Percentiles rank a stretch among this genome's conserved stretches.
phyloP scores from a whole-genome alignment of 495 filamentous ascomycete species.

The Astrocystis sublimbata region DNA sequence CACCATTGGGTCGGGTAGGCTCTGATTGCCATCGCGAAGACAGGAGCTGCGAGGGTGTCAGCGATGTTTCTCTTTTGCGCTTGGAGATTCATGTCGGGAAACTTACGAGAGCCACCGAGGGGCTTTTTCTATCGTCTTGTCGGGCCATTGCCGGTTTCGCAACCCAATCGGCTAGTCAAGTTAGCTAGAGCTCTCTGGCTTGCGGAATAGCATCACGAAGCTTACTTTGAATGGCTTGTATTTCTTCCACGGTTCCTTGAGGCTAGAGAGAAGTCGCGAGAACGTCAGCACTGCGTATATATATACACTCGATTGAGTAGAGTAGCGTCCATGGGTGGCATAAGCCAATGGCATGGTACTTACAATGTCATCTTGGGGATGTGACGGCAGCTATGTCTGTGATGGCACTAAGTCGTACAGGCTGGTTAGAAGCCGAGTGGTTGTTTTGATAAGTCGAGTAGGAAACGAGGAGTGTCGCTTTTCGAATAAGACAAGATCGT shows the following conservation, averaged over 20 bases:
- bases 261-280: slow-evolving; percentile 56
- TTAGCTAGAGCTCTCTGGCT: not conserved
- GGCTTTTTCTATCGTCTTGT: slow-evolving; percentile 71
- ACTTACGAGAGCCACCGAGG: slow-evolving; percentile 86
- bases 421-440: too few relatives aligned
- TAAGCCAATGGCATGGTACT: too few relatives aligned
- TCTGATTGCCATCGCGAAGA: slow-evolving; percentile 85
- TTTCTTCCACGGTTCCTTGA: slow-evolving; percentile 91
- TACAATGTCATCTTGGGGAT: not conserved
- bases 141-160: slow-evolving; percentile 90
- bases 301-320: too few relatives aligned
- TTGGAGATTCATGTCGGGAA: slow-evolving; percentile 48
- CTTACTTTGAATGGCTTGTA: slow-evolving; percentile 65
- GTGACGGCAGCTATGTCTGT: not conserved
- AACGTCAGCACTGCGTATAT: too few relatives aligned
- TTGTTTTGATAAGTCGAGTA: too few relatives aligned
- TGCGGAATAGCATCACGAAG: not conserved
- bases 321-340: too few relatives aligned
- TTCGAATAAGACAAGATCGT: too few relatives aligned
- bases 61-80: not conserved
- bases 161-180: slow-evolving; percentile 62
- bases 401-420: too few relatives aligned
- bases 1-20: slow-evolving; percentile 88
- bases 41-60: not conserved
- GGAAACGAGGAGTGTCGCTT: too few relatives aligned